A percentile compares a stretch with the other conserved stretches of the same genome.
These are phyloP conservation scores for Termitomyces sp. DNA, from an alignment of 1,284 basidiomycete species.

Conservation along the genomic window DNA sequence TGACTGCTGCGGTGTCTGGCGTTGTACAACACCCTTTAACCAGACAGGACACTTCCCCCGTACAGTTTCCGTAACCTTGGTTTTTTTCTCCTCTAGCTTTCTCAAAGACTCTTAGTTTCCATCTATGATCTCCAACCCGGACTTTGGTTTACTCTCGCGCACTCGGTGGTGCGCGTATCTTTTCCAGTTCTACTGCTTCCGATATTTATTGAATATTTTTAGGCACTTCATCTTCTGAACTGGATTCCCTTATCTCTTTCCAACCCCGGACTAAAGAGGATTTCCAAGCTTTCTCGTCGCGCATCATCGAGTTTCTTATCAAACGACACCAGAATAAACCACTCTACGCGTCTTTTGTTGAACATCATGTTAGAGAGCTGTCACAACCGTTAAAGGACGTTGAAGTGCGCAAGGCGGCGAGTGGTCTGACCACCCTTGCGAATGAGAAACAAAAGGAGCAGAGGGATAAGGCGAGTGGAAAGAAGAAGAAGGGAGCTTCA, in stretches of 20 bases:
- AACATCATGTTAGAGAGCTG: constrained; percentile 73
- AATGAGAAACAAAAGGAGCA: constrained; percentile 93
- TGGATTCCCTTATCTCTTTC: constrained; percentile 65
- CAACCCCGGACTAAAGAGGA: constrained; percentile 85
- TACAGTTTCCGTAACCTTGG: constrained; percentile 28
- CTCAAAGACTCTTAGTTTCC: constrained; percentile 29
- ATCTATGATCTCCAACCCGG: constrained; percentile 20
- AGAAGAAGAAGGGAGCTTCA: constrained; percentile 78
- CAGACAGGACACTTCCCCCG: constrained; percentile 25
- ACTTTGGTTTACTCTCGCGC: constrained; percentile 28
- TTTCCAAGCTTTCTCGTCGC: constrained; percentile 66
- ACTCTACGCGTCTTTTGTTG: constrained; percentile 77
- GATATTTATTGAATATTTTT: background rate
- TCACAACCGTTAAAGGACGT: constrained; percentile 77
- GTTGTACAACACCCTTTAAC: constrained; percentile 26
- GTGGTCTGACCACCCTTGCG: constrained; percentile 75
- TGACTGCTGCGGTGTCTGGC: constrained; percentile 22
- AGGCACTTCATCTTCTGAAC: constrained; percentile 65
- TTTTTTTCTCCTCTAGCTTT: constrained; percentile 19
- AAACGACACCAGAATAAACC: constrained; percentile 77
- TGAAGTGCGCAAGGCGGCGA: constrained; percentile 85
- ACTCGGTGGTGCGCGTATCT: constrained; percentile 50
- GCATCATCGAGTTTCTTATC: constrained; percentile 70
- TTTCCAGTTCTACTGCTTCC: background rate
- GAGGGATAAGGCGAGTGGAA: constrained; percentile 79